Evolutionary conservation across 2,329 filamentous ascomycete genomes (phyloP), one percentile per base, ranked within the genome.

Genomic region (Diaporthe citrichinensis): DNA sequence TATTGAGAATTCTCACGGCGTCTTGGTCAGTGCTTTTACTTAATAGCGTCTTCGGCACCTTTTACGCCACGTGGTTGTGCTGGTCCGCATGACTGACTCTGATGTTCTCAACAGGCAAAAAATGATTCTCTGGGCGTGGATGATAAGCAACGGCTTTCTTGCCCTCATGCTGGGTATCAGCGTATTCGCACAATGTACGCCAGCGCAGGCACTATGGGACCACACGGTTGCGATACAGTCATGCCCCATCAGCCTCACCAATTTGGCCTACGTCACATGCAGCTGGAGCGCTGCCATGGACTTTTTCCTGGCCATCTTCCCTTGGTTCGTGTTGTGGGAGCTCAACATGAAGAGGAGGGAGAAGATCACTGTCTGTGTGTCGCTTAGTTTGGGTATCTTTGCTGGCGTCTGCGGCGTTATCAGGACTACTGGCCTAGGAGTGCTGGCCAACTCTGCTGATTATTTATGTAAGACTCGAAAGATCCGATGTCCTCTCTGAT

Each of bases 241-340:
- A 34, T 71, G 68, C 17, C 17, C 68, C n/a, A 58, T 71, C 39
- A 71, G 17, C 7, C 68, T 71, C 51, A 71, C 68, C 34, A 71
- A 71, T 23, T 3, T 71, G 28, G 68, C 68, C 25, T 71, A 58
- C 36, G 68, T 71, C 15, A 71, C 55, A 17, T 71, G 68, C 17
- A 58, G 68, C 31, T 71, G 68, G 68, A 58, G 36, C 68, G 68
- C 68, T n/a, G 68, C 68, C 25, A 71, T 71, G 68, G 68, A 71
- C 53, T 71, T 71, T 12, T 71, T 71, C 17, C 68, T 71, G 20
- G 68, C 68, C 31, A 34, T 71, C 6, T 71, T 71, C 39, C 68
- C 68, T 14, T 71, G 68, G 68, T 71, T 58, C 23, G 28, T 71
- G 51, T 34, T 71, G 31, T 71, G 68, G 68, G 23, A 71, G 6